These are phyloP conservation scores for Vanderwaltozyma tropicalis DNA, from an alignment of 805 yeast genomes.

Conservation along the genomic window DNA sequence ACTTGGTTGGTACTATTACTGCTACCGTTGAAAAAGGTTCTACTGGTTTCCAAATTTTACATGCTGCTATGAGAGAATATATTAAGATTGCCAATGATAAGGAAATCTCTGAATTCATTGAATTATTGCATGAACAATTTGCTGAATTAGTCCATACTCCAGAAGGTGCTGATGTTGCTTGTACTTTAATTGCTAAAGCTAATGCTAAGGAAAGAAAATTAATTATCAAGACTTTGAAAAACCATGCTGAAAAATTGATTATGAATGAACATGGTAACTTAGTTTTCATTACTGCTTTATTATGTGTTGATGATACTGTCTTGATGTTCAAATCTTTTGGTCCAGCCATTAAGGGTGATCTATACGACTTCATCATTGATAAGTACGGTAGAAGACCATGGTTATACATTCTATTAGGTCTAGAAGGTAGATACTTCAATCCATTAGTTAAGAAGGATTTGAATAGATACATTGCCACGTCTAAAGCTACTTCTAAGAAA, in stretches of 20 bases:
- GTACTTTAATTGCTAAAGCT: constrained; percentile 66
- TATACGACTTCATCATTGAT: constrained; percentile 48
- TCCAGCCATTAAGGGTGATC: constrained; percentile 38
- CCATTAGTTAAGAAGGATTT: constrained; percentile 58
- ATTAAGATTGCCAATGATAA: constrained; percentile 53
- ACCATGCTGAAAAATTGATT: constrained; percentile 65
- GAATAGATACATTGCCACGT: constrained; percentile 46
- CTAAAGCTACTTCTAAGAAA: constrained; percentile 70
- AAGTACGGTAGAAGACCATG: constrained; percentile 86
- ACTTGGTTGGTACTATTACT: constrained; percentile 70
- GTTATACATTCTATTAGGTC: constrained; percentile 66
- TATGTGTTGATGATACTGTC: constrained; percentile 91
- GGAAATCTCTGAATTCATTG: constrained; percentile 73
- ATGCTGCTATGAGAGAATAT: constrained; percentile 91
- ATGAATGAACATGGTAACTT: constrained; percentile 78
- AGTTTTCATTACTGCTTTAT: constrained; percentile 66
- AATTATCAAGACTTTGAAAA: constrained; percentile 61
- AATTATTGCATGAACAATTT: constrained; percentile 72
- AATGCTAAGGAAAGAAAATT: constrained; percentile 86
- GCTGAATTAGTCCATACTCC: constrained; percentile 93
- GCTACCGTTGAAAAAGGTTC: constrained; percentile 94
- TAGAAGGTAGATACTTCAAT: constrained; percentile 72
- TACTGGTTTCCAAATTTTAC: constrained; percentile 89
- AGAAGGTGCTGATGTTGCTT: constrained; percentile 90
- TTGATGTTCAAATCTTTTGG: constrained; percentile 62